Evolutionary conservation across 352 stramenopile genomes (phyloP), one percentile per base, ranked within the genome.

Genomic region (Phytophthora hibernalis): DNA sequence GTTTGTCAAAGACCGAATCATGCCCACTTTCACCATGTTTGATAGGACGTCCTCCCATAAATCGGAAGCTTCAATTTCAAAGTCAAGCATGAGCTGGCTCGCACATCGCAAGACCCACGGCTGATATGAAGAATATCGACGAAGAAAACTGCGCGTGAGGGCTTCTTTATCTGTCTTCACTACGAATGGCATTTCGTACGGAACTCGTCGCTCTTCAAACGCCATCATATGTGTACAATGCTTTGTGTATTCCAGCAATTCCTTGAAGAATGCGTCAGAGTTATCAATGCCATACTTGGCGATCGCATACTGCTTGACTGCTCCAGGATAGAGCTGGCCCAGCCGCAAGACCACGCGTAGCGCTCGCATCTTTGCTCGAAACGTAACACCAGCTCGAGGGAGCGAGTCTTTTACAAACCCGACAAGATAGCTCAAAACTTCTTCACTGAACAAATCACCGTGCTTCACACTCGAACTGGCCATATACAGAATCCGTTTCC

Each of bases 161-260:
- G 70, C 51, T 40, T 74, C 76, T 59, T 91, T 91, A 20, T 89
- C 61, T 21, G 62, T 70, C 30, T 74, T 71, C 28, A 87, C n/a
- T 26, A 88, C 70, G 30, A 61, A 67, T 12, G 22, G 11, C 24
- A 85, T 69, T 47, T 87, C 77, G 21, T 79, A 76, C 5, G 80
- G 82, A 30, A 85, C 67, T 10, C 75, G 78, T 21, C 82, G 77
- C 40, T 87, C 82, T 62, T 91, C 82, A 58, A 91, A 82, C 11
- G 24, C 26, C 12, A 84, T 43, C 74, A 89, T 77, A 28, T 88
- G 74, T 2, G 53, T 61, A 20, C 60, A 85, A 43, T 79, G 60
- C 16, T 70, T 76, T 12, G 64, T 68, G 50, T 72, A 80, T 1
- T 67, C 40, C 16, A 82, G 20, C 1, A 85, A 38, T 21, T 87